Evolutionary conservation across 1,139 yeast genomes (phyloP).

Genomic region (Komagataea norvegica): DNA sequence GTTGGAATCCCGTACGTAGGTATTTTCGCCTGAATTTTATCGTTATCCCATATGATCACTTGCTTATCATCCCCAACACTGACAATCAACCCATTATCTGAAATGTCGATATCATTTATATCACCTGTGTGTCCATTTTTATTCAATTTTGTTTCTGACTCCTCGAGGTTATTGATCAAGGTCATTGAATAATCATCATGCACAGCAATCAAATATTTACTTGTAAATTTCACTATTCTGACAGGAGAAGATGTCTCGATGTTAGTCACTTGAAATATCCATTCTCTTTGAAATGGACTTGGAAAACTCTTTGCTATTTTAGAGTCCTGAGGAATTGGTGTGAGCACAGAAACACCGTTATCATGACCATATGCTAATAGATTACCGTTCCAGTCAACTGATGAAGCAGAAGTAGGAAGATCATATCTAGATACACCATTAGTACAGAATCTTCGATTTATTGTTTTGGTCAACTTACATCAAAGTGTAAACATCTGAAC

Average conservation of each 20-base stretch:
- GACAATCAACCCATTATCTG: slow-evolving; percentile 29
- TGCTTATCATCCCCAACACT: slow-evolving; percentile 31
- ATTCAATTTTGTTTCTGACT: slow-evolving; percentile 11
- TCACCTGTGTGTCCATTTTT: slow-evolving; percentile 25
- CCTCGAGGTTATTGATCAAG: slow-evolving; percentile 21
- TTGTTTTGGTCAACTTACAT: no score
- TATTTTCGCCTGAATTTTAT: slow-evolving; percentile 12
- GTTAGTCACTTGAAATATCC: slow-evolving; percentile 21
- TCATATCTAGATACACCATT: slow-evolving; percentile 22
- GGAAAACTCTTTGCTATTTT: slow-evolving; percentile 22
- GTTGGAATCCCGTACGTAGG: slow-evolving; percentile 26
- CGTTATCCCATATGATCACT: slow-evolving; percentile 30
- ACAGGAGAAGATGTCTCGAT: slow-evolving; percentile 15
- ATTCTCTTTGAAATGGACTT: slow-evolving; percentile 21
- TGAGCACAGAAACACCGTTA: slow-evolving; percentile 19
- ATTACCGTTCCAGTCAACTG: slow-evolving; percentile 24
- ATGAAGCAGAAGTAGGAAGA: slow-evolving; percentile 15
- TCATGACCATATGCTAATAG: slow-evolving; percentile 20
- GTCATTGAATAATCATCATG: slow-evolving; percentile 20
- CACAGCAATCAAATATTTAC: slow-evolving; percentile 18
- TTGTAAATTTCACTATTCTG: slow-evolving; percentile 16
- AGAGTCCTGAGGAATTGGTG: slow-evolving; percentile 22
- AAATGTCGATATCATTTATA: slow-evolving; percentile 31
- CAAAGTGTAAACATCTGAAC: slow-evolving; percentile 19
- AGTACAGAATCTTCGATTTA: neutral